These are phyloP conservation scores for Xylaria flabelliformis DNA, from an alignment of 495 filamentous ascomycete species.

Conservation along the genomic window DNA sequence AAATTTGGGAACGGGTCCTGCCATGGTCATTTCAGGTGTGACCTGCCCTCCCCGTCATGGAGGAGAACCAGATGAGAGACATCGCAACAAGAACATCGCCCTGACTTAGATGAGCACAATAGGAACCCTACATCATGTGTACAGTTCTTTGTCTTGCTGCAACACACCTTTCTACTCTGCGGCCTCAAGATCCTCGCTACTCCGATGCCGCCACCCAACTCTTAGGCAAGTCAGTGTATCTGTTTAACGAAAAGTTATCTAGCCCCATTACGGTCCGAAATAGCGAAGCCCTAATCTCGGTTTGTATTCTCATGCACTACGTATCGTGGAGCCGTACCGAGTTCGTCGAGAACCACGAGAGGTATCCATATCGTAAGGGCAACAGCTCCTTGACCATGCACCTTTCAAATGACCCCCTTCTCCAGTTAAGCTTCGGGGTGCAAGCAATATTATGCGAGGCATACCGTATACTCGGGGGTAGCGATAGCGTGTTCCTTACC, in stretches of 20 bases:
- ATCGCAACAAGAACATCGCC: neutral
- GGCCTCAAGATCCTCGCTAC: conserved; percentile 16
- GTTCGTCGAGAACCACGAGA: conserved; percentile 25
- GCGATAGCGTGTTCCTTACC: conserved; percentile 23
- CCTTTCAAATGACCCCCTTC: conserved; percentile 26
- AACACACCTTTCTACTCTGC: conserved; percentile 34
- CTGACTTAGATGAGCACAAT: conserved; percentile 1
- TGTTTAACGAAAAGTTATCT: conserved; percentile 26
- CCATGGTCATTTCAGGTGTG: conserved; percentile 30
- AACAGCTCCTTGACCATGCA: conserved; percentile 17
- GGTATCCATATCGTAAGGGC: neutral
- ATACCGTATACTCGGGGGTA: conserved; percentile 16
- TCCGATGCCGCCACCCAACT: neutral
- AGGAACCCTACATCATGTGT: conserved; percentile 38
- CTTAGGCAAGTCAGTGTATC: neutral
- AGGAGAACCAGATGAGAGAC: neutral
- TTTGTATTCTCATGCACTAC: conserved; percentile 36
- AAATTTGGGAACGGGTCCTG: conserved; percentile 38
- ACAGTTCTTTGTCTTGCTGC: conserved; percentile 38
- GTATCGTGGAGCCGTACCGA: conserved; percentile 37
- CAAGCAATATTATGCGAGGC: conserved; percentile 17
- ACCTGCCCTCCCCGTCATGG: neutral
- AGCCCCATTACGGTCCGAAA: conserved; percentile 27
- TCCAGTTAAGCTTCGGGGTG: conserved; percentile 25
- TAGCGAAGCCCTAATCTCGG: conserved; percentile 24